phyloP scores from a whole-genome alignment of 768 basidiomycete genomes.

The Russula olivacea region DNA sequence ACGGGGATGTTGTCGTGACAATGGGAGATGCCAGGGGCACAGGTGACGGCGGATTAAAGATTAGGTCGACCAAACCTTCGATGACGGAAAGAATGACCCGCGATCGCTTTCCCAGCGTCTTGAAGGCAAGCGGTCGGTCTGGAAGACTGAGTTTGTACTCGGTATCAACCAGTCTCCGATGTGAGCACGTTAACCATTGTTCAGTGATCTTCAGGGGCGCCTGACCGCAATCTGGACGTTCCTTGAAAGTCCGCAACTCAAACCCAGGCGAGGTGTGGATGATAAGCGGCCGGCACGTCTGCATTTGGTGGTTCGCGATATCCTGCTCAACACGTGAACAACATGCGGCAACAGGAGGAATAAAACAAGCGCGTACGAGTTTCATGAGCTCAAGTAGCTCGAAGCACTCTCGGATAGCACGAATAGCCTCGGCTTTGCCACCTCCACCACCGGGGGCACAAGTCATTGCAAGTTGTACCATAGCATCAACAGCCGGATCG shows the following conservation, averaged over 20 bases:
- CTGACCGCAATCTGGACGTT: slow-evolving; percentile 37
- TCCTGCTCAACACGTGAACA: slow-evolving; percentile 49
- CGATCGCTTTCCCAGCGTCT: slow-evolving; percentile 23
- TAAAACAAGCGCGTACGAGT: slow-evolving; percentile 51
- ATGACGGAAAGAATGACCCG: slow-evolving; percentile 33
- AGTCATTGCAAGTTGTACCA: slow-evolving; percentile 65
- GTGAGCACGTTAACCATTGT: slow-evolving; percentile 24
- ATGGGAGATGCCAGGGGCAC: slow-evolving; percentile 34
- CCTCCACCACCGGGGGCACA: slow-evolving; percentile 52
- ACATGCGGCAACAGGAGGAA: slow-evolving; percentile 16
- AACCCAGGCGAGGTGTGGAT: slow-evolving; percentile 72
- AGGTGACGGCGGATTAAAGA: slow-evolving; percentile 49
- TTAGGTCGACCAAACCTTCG: slow-evolving; percentile 56
- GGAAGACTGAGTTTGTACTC: slow-evolving; percentile 32
- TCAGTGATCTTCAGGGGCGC: slow-evolving; percentile 24
- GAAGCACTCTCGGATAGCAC: slow-evolving; percentile 74
- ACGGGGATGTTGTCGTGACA: slow-evolving; percentile 30
- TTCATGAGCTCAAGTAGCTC: slow-evolving; percentile 95
- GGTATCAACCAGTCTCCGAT: slow-evolving; percentile 16
- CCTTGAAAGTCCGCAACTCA: slow-evolving; percentile 72
- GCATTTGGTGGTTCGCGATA: slow-evolving; percentile 93
- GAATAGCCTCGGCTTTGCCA: slow-evolving; percentile 57
- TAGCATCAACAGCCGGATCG: slow-evolving; percentile 73
- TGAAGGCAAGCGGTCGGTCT: slow-evolving; percentile 38
- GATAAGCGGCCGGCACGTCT: slow-evolving; percentile 87